A percentile compares a stretch with the other conserved stretches of the same genome.
phyloP scores from a whole-genome alignment of 352 stramenopile species.

The Pythium grandisporangium region DNA sequence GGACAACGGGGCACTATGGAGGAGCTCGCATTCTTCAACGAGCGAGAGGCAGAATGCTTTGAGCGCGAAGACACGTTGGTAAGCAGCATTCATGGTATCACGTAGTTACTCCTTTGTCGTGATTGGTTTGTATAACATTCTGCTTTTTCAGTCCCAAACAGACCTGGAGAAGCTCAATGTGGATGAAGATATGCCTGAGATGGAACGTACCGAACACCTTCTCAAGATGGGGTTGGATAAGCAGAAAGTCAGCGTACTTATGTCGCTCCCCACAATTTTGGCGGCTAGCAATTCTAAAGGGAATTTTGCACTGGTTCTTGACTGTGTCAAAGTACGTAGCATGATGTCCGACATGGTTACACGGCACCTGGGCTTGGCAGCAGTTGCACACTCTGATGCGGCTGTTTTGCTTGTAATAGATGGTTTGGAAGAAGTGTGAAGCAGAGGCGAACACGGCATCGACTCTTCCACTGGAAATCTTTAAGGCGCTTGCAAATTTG shows the following conservation, averaged over 20 bases:
- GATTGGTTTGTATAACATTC: neutral
- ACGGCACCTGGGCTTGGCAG: too few relatives aligned
- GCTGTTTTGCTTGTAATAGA: too few relatives aligned
- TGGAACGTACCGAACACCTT: constrained; percentile 69
- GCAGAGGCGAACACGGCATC: constrained; percentile 29
- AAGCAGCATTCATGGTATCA: constrained; percentile 1
- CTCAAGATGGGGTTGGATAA: constrained; percentile 69
- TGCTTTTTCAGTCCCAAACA: constrained; percentile 44
- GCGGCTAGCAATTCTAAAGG: constrained; percentile 64
- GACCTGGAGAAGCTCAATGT: constrained; percentile 83
- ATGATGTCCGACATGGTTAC: too few relatives aligned
- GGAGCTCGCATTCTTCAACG: constrained; percentile 75
- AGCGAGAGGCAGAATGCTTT: constrained; percentile 78
- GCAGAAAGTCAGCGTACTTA: constrained; percentile 72
- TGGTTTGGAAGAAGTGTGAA: constrained; percentile 66
- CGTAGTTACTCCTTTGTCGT: neutral
- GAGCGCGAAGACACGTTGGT: constrained; percentile 74
- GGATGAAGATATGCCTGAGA: constrained; percentile 74
- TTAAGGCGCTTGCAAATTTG: constrained; percentile 44
- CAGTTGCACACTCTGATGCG: too few relatives aligned
- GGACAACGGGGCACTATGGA: constrained; percentile 67
- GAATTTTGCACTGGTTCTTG: constrained; percentile 47
- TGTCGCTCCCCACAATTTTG: constrained; percentile 58
- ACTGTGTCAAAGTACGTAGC: constrained; percentile 74
- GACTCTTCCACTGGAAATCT: constrained; percentile 46